Evolutionary conservation across 2,329 filamentous ascomycete species (phyloP).

Genomic region (Cladosporium halotolerans): DNA sequence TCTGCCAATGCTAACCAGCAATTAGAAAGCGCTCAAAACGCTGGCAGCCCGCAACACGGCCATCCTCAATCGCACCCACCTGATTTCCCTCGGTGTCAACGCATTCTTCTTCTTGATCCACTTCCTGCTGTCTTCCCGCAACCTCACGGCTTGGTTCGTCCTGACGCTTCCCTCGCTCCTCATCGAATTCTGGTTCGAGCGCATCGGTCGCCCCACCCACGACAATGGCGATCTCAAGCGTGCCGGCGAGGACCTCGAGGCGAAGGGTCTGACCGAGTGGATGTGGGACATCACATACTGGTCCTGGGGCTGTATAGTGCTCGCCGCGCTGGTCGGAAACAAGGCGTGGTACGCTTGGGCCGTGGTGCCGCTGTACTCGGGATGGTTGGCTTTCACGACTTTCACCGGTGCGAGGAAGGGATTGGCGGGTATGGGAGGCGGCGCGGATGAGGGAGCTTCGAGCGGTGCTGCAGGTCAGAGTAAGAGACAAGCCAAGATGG

Average conservation of each 20-base stretch:
- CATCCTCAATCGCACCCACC: constrained; percentile 74
- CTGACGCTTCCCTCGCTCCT: constrained; percentile 68
- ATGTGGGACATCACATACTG: constrained; percentile 97
- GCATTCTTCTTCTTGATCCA: constrained; percentile 66
- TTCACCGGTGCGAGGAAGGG: constrained; percentile 41
- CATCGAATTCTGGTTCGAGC: constrained; percentile 82
- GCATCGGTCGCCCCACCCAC: constrained; percentile 71
- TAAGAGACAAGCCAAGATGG: constrained; percentile 47
- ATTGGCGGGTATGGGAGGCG: constrained; percentile 35
- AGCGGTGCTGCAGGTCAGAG: constrained; percentile 33
- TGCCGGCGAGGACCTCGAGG: constrained; percentile 80
- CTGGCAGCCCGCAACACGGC: constrained; percentile 73
- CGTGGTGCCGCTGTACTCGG: constrained; percentile 43
- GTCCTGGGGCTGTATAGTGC: constrained; percentile 70
- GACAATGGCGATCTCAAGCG: constrained; percentile 57
- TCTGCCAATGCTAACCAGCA: no score
- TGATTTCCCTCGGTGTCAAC: constrained; percentile 68
- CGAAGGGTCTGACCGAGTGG: constrained; percentile 87
- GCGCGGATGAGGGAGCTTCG: constrained; percentile 18
- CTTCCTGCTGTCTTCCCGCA: constrained; percentile 51
- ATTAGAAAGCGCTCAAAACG: constrained; percentile 48
- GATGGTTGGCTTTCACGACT: constrained; percentile 40
- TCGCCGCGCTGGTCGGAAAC: constrained; percentile 75
- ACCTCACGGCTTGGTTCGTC: constrained; percentile 60
- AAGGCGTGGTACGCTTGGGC: constrained; percentile 63